These are phyloP conservation scores for Verticillium tricorpus DNA, from an alignment of 2,329 filamentous ascomycete species.

Conservation along the genomic window DNA sequence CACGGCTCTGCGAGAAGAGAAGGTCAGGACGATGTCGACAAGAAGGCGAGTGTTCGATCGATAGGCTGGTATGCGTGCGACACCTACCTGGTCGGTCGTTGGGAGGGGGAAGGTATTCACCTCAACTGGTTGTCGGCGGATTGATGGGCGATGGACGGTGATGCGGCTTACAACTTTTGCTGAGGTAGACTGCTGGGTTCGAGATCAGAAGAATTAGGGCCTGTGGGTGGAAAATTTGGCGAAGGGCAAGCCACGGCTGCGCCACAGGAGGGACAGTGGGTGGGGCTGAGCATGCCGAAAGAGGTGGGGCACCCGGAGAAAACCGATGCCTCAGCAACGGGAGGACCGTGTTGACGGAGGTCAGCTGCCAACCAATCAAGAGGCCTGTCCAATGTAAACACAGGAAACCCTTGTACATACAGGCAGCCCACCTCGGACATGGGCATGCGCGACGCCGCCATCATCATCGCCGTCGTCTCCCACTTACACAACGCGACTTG, in stretches of 20 bases:
- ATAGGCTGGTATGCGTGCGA: not conserved
- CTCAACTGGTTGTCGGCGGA: constrained; percentile 1
- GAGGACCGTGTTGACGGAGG: constrained; percentile 10
- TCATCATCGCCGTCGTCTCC: constrained; percentile 6
- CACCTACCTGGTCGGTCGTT: constrained; percentile 5
- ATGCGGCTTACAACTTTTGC: not conserved
- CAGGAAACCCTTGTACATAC: constrained; percentile 10
- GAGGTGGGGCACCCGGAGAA: constrained; percentile 2
- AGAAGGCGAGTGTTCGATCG: not conserved
- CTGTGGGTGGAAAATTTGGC: constrained; percentile 10
- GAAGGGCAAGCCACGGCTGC: constrained; percentile 3
- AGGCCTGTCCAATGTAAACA: not conserved
- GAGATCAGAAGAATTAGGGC: constrained; percentile 1
- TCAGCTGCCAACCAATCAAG: constrained; percentile 4
- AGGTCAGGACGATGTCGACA: not conserved
- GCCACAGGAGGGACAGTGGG: not conserved
- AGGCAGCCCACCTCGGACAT: constrained; percentile 13
- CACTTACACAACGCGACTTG: constrained; percentile 7
- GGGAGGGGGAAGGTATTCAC: not conserved
- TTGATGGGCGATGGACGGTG: not conserved
- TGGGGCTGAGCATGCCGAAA: not conserved
- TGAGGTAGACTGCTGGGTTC: not conserved
- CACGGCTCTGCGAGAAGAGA: constrained; percentile 10
- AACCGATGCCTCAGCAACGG: constrained; percentile 11
- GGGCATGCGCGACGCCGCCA: constrained; percentile 16